Percentiles rank a stretch among this genome's conserved stretches.
These are phyloP conservation scores for Colletotrichum abscissum DNA, from an alignment of 2,329 filamentous ascomycete genomes.

Conservation along the genomic window DNA sequence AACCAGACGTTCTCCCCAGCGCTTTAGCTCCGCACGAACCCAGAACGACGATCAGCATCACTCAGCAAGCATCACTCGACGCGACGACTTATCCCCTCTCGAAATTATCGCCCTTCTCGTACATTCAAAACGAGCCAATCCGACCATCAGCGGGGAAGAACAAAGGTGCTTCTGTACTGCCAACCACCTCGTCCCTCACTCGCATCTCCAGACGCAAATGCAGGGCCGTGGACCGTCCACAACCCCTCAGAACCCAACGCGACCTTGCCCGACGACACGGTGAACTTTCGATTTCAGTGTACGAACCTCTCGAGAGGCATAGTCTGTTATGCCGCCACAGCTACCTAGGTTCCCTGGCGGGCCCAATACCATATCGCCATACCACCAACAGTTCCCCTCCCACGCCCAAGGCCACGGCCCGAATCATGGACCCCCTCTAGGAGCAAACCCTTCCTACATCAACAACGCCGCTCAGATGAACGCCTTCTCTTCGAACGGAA, in stretches of 20 bases:
- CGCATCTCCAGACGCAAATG: conserved; percentile 31
- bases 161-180: conserved; percentile 29
- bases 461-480: conserved; percentile 74
- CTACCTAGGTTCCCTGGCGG: conserved; percentile 59
- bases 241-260: conserved; percentile 17
- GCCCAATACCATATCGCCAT: conserved; percentile 55
- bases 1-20: conserved; percentile 29
- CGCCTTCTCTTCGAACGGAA: conserved; percentile 71
- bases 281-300: background rate
- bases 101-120: background rate
- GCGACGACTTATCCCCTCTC: background rate
- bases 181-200: conserved; percentile 10
- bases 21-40: conserved; percentile 16
- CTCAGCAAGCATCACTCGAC: conserved; percentile 14
- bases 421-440: conserved; percentile 63
- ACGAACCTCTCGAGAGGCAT: conserved; percentile 21
- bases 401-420: conserved; percentile 61
- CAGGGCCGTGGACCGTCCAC: conserved; percentile 33
- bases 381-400: conserved; percentile 63
- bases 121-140: background rate
- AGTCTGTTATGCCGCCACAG: conserved; percentile 53
- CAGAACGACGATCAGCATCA: conserved; percentile 11
- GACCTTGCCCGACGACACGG: conserved; percentile 7
- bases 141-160: conserved; percentile 28
- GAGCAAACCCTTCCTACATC: conserved; percentile 77